Evolutionary conservation across 169 alveolate species (phyloP), one percentile per base, ranked within the genome.

Genomic region (Plasmodium reichenowi): DNA sequence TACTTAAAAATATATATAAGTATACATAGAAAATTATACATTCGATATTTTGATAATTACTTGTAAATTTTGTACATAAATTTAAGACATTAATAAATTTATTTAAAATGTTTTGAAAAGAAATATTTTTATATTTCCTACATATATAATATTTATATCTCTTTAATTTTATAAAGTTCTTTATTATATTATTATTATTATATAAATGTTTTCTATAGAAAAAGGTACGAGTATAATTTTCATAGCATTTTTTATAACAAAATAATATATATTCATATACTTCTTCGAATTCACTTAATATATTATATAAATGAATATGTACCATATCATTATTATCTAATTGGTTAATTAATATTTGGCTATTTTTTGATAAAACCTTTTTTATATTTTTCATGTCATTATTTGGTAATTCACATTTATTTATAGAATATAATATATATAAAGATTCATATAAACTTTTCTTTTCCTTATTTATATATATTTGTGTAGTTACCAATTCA

Each of bases 391-490:
- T 47, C n/a, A 45, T 24, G 38, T 15, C 67, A n/a, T 58, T 38
- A n/a, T 17, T 76, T 64, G 50, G 29, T 43, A 64, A 10, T 26
- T 56, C 54, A 13, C 22, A 56, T 56, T 58, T 59, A 60, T 66
- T 32, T 52, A 83, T 58, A n/a, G 91, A 60, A 83, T 83, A 47
- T 62, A 83, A 24, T 22, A 83, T 58, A 48, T 38, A 72, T 47
- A 83, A 59, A 26, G 91, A 67, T 72, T 83, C 91, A 50, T 83
- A 83, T n/a, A 83, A 32, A 60, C 91, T 38, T 66, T 54, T 83
- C 70, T 83, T 63, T 22, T 83, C 68, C 20, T 83, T 83, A 83
- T 83, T 83, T 60, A 56, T 48, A 67, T 83, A 83, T 52, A 72
- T 47, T n/a, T 83, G 73, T 8, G 83, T 50, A 20, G 52, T 83